These are phyloP conservation scores for Rhazya stricta DNA, from an alignment of 257 asterid genomes.

Conservation along the genomic window DNA sequence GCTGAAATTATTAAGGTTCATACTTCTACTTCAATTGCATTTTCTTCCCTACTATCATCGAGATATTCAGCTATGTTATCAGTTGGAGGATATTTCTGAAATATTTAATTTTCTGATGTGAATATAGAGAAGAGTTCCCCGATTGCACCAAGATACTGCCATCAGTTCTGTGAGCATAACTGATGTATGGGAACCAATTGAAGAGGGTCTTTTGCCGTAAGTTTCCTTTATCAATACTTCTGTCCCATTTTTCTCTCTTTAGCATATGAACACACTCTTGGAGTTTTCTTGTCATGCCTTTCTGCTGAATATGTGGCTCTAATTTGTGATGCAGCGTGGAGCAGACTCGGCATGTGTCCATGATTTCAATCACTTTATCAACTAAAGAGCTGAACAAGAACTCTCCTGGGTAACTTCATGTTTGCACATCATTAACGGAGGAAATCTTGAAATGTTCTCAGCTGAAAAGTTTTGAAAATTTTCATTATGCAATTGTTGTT, in stretches of 20 bases:
- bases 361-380: constrained; percentile 88
- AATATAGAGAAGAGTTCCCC: constrained; percentile 73
- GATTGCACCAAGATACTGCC: constrained; percentile 77
- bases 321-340: constrained; percentile 63
- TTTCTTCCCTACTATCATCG: background rate
- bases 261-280: background rate
- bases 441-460: background rate
- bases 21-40: background rate
- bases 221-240: constrained; percentile 18
- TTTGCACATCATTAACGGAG: background rate
- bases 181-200: constrained; percentile 94
- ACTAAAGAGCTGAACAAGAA: constrained; percentile 72
- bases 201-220: constrained; percentile 96
- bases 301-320: background rate
- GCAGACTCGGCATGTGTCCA: constrained; percentile 96
- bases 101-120: constrained; percentile 9
- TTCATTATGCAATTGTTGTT: background rate
- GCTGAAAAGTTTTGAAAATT: background rate
- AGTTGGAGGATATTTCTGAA: background rate
- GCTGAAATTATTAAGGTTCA: constrained; percentile 78
- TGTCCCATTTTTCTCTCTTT: background rate
- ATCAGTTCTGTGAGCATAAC: constrained; percentile 88
- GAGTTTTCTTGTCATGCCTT: background rate
- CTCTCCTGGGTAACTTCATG: constrained; percentile 67
- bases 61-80: constrained; percentile 10